phyloP scores from a whole-genome alignment of 2,329 filamentous ascomycete genomes.

The Capronia coronata region DNA sequence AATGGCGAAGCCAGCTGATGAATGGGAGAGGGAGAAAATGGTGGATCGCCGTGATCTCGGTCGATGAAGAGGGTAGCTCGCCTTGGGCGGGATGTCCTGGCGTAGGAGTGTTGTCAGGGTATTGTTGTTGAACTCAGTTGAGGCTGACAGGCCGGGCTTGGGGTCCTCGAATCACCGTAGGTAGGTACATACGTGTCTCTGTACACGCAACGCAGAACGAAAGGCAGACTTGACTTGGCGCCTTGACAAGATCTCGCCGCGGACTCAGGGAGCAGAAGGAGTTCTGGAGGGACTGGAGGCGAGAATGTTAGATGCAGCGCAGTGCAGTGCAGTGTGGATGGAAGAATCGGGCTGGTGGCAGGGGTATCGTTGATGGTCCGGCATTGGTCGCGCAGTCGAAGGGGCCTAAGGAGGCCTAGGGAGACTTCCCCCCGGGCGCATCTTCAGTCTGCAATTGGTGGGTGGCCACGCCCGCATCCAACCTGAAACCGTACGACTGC shows the following conservation, averaged over 20 bases:
- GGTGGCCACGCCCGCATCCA: conserved; percentile 4
- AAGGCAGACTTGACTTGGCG: conserved; percentile 1
- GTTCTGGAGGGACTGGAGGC: neutral
- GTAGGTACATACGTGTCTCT: too few relatives aligned
- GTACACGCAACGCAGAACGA: neutral
- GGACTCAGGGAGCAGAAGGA: neutral
- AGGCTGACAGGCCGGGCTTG: too few relatives aligned
- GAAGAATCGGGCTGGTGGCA: neutral
- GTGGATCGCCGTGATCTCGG: conserved; percentile 4
- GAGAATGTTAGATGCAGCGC: neutral
- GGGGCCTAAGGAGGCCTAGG: too few relatives aligned
- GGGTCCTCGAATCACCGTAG: too few relatives aligned
- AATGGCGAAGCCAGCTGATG: conserved; percentile 11
- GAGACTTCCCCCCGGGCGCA: neutral
- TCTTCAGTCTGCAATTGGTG: conserved; percentile 11
- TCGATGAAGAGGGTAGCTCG: neutral
- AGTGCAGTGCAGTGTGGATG: neutral
- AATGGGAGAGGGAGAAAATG: conserved; percentile 5
- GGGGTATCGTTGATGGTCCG: neutral
- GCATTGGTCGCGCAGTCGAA: conserved; percentile 5
- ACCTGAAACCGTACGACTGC: conserved; percentile 15
- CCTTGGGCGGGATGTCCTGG: neutral
- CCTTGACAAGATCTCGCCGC: neutral
- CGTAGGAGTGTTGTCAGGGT: neutral
- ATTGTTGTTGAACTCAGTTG: too few relatives aligned